These are phyloP conservation scores for Talaromyces funiculosus DNA, from an alignment of 2,329 filamentous ascomycete genomes.

Conservation along the genomic window DNA sequence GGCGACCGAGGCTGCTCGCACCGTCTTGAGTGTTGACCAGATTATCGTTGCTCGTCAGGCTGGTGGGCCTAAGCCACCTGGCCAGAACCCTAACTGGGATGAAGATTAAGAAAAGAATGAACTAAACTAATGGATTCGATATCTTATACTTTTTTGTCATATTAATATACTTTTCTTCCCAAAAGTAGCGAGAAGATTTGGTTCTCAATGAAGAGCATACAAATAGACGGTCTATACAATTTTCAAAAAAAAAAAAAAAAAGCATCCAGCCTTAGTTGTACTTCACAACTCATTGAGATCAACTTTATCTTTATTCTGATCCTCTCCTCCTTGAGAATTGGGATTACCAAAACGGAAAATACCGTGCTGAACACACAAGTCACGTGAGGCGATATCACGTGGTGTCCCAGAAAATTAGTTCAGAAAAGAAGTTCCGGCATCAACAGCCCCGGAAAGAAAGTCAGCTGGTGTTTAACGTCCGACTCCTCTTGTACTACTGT, in stretches of 20 bases:
- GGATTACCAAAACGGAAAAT: too few species aligned
- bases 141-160: constrained; percentile 7
- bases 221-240: constrained; percentile 1
- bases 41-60: constrained; percentile 98
- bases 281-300: not conserved
- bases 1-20: constrained; percentile 89
- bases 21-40: constrained; percentile 92
- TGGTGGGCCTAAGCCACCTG: constrained; percentile 92
- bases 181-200: not conserved
- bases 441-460: constrained; percentile 6
- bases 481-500: not conserved
- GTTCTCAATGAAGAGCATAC: constrained; percentile 3
- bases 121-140: constrained; percentile 5
- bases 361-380: not conserved
- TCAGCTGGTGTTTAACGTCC: not conserved
- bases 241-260: not conserved
- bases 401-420: constrained; percentile 16
- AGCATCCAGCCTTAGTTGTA: not conserved
- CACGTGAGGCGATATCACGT: constrained; percentile 7
- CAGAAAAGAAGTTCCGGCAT: constrained; percentile 7
- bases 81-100: constrained; percentile 78
- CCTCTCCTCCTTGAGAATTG: too few species aligned
- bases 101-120: constrained; percentile 46
- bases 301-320: too few species aligned
- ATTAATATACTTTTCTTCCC: constrained; percentile 6